Percentiles rank a stretch among this genome's conserved stretches.
Evolutionary conservation across 306 rosid genomes (phyloP).

Genomic region (apple (Malus domestica)): ASM211411v1 NC_041802.1:30528501-30529000

Average conservation of each 20-base stretch:
- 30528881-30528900: conserved; percentile 65
- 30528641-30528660: not conserved
- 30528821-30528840: not conserved
- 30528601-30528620: conserved; percentile 8
- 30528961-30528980: not conserved
- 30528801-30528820: not conserved
- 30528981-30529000: not conserved
- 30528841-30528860: conserved; percentile 15
- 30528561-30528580: conserved; percentile 64
- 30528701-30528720: conserved; percentile 71
- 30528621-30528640: conserved; percentile 2
- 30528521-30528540: conserved; percentile 73
- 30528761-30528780: not conserved
- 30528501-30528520: conserved; percentile 45
- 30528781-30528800: not conserved
- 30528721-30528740: conserved; percentile 63
- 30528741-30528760: conserved; percentile 32
- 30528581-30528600: conserved; percentile 61
- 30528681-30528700: conserved; percentile 70
- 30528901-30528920: conserved; percentile 80
- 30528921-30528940: conserved; percentile 35
- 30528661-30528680: conserved; percentile 58
- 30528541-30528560: conserved; percentile 74
- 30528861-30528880: conserved; percentile 86
- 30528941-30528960: not conserved